Percentiles rank a stretch among this genome's conserved stretches.
These are phyloP conservation scores for Fragaria vesca DNA, from an alignment of 306 rosid species.

Conservation along the genomic window DNA sequence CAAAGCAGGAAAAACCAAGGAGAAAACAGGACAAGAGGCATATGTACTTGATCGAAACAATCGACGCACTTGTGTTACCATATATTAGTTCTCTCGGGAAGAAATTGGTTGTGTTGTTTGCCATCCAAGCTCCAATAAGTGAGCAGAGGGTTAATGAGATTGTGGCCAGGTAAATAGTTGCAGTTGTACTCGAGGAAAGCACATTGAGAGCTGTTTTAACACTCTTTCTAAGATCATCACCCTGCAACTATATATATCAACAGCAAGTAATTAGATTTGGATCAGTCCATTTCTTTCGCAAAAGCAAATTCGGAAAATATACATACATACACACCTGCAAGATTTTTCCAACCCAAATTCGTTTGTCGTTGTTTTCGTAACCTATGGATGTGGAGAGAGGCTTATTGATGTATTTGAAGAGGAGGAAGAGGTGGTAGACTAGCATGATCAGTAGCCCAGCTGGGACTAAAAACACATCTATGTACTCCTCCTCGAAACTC, in stretches of 20 bases:
- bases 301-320: neutral
- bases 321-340: neutral
- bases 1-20: constrained; percentile 62
- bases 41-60: constrained; percentile 55
- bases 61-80: constrained; percentile 49
- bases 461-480: neutral
- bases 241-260: constrained; percentile 28
- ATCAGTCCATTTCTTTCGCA: neutral
- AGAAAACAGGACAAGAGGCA: constrained; percentile 56
- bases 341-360: neutral
- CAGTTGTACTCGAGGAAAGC: constrained; percentile 41
- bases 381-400: constrained; percentile 11
- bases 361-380: neutral
- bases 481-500: neutral
- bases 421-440: constrained; percentile 1
- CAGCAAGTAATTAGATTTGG: neutral
- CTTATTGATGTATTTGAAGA: neutral
- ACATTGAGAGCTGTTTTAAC: constrained; percentile 38
- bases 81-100: constrained; percentile 47
- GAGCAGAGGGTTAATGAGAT: constrained; percentile 62
- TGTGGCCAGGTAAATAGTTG: constrained; percentile 55
- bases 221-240: constrained; percentile 15
- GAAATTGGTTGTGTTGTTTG: constrained; percentile 33
- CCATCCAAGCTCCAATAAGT: constrained; percentile 75
- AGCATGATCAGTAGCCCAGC: constrained; percentile 1